Conservation (phyloP, 2,329 filamentous ascomycete species). For the Aspergillus pseudoglaucus region DNA sequence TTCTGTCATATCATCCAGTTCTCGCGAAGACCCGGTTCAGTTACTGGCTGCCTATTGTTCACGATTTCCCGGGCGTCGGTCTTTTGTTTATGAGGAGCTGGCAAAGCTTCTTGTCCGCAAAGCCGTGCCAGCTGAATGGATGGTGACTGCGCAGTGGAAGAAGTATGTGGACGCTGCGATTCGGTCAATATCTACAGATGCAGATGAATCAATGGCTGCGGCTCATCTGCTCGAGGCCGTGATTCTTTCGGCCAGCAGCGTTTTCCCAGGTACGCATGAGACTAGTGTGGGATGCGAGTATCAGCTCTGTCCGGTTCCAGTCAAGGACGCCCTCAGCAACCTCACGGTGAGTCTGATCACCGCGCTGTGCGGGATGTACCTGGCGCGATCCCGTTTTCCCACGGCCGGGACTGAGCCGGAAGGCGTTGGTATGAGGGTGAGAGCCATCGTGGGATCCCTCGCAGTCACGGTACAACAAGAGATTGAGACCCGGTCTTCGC, state of each 20-base stretch:
- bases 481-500: conserved; percentile 8
- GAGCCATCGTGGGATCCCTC: conserved; percentile 19
- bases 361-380: conserved; percentile 32
- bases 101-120: conserved; percentile 27
- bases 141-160: conserved; percentile 34
- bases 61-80: conserved; percentile 11
- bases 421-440: conserved; percentile 16
- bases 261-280: conserved; percentile 4
- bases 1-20: conserved; percentile 8
- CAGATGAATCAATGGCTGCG: conserved; percentile 26
- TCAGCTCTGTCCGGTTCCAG: conserved; percentile 23
- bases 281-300: conserved; percentile 11
- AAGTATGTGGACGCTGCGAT: conserved; percentile 30
- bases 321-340: conserved; percentile 33
- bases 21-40: conserved; percentile 22
- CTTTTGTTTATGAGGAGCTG: conserved; percentile 30
- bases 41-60: conserved; percentile 26
- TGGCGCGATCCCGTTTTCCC: conserved; percentile 27
- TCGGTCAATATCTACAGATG: conserved; percentile 30
- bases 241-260: conserved; percentile 22
- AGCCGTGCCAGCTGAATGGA: conserved; percentile 33
- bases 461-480: conserved; percentile 18
- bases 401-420: conserved; percentile 7
- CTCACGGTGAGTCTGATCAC: conserved; percentile 29
- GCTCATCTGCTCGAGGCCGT: conserved; percentile 27